These are phyloP conservation scores for Cenchrus americanus DNA, from an alignment of 176 grass and related monocot species.

Conservation along the genomic window DNA sequence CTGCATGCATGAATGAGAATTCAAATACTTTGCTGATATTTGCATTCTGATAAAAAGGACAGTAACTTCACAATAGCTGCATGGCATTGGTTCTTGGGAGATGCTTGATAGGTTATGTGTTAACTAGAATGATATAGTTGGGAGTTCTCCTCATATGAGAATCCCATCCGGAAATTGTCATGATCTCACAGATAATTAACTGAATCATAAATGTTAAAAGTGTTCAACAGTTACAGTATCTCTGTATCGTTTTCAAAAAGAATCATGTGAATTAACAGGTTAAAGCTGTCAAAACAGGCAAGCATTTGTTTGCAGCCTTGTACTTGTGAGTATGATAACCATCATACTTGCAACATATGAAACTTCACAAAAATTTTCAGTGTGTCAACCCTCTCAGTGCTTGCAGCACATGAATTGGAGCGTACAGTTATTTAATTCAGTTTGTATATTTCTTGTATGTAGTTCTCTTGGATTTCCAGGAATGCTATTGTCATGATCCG, in stretches of 20 bases:
- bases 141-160: slow-evolving; percentile 20
- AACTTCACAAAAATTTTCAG: neutral
- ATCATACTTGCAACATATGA: neutral
- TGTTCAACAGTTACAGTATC: neutral
- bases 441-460: neutral
- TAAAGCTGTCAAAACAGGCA: neutral
- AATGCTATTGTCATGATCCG: slow-evolving; percentile 5
- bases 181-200: neutral
- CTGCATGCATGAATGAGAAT: neutral
- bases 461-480: slow-evolving; percentile 1
- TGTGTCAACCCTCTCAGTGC: neutral
- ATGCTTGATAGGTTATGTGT: neutral
- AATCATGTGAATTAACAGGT: neutral
- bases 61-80: neutral
- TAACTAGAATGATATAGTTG: neutral
- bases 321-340: neutral
- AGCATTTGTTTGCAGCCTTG: neutral
- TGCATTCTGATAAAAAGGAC: slow-evolving; percentile 10
- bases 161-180: neutral
- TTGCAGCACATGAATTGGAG: neutral
- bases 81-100: neutral
- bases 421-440: neutral
- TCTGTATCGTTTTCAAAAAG: slow-evolving; percentile 1
- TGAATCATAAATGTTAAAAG: neutral
- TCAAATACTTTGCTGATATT: slow-evolving; percentile 6